Percentiles rank a stretch among this genome's conserved stretches.
phyloP scores from a whole-genome alignment of 2,329 filamentous ascomycete genomes.

The Epichloe baconii region DNA sequence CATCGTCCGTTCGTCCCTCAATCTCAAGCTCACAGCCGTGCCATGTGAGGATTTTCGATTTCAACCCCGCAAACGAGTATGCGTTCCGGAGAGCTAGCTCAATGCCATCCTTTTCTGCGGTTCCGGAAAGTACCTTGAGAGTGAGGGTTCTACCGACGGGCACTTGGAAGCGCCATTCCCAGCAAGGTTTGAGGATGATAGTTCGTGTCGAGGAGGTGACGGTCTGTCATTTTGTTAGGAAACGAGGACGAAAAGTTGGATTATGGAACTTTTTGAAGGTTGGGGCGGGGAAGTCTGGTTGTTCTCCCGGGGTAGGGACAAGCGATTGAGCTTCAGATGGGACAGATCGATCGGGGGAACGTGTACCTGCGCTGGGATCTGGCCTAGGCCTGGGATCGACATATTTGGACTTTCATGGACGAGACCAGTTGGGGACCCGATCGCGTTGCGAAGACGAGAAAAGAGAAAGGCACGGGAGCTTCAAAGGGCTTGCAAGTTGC shows the following conservation, averaged over 20 bases:
- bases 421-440: background rate
- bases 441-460: background rate
- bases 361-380: conserved; percentile 46
- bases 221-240: conserved; percentile 11
- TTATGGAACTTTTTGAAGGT: background rate
- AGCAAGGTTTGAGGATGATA: conserved; percentile 44
- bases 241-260: background rate
- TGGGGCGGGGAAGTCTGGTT: too few species aligned
- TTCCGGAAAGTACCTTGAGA: conserved; percentile 60
- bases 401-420: conserved; percentile 32
- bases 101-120: conserved; percentile 87
- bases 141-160: conserved; percentile 32
- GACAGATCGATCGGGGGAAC: background rate
- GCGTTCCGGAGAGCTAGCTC: conserved; percentile 71
- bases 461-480: background rate
- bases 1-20: conserved; percentile 42
- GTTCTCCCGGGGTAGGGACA: too few species aligned
- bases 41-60: conserved; percentile 86
- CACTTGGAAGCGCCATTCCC: conserved; percentile 72
- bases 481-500: background rate
- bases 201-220: conserved; percentile 29
- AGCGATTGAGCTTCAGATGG: background rate
- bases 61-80: conserved; percentile 71
- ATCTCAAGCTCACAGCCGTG: conserved; percentile 80
- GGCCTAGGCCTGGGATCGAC: conserved; percentile 64